These are phyloP conservation scores for Begonia masoniana DNA, from an alignment of 306 rosid genomes.

Conservation along the genomic window DNA sequence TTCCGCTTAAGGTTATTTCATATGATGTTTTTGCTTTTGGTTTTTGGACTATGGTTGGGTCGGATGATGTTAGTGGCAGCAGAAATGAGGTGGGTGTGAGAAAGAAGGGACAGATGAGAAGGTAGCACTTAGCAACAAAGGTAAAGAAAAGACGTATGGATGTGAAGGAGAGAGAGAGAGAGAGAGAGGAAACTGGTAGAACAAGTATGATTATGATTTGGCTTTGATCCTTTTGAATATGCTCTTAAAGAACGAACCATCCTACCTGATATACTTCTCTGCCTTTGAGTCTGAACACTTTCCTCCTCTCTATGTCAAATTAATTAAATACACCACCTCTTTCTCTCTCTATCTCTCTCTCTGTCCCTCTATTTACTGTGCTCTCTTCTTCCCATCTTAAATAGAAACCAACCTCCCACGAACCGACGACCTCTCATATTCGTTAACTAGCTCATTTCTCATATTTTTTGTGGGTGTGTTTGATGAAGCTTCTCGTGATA, in stretches of 20 bases:
- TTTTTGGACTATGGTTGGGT: too few relatives aligned
- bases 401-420: too few relatives aligned
- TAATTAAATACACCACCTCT: slow-evolving; percentile 12
- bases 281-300: slow-evolving; percentile 7
- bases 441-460: slow-evolving; percentile 1
- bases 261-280: slow-evolving; percentile 28
- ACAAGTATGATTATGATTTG: slow-evolving; percentile 32
- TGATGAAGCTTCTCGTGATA: slow-evolving; percentile 6
- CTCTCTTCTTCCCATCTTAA: not conserved
- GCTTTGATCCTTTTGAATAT: slow-evolving; percentile 26
- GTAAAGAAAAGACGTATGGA: too few relatives aligned
- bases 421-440: not conserved
- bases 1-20: too few relatives aligned
- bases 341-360: slow-evolving; percentile 7
- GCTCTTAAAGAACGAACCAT: slow-evolving; percentile 19
- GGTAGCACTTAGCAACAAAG: not conserved
- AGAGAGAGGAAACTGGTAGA: slow-evolving; percentile 1
- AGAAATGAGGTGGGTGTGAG: slow-evolving; percentile 27
- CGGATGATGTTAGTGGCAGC: slow-evolving; percentile 16
- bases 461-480: slow-evolving; percentile 44
- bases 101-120: slow-evolving; percentile 11
- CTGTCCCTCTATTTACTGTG: not conserved
- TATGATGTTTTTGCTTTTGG: too few relatives aligned
- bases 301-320: slow-evolving; percentile 3
- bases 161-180: not conserved